Percentiles rank a stretch among this genome's conserved stretches.
These are phyloP conservation scores for Erodium trifolium DNA, from an alignment of 441 rosid species.

Conservation along the genomic window DNA sequence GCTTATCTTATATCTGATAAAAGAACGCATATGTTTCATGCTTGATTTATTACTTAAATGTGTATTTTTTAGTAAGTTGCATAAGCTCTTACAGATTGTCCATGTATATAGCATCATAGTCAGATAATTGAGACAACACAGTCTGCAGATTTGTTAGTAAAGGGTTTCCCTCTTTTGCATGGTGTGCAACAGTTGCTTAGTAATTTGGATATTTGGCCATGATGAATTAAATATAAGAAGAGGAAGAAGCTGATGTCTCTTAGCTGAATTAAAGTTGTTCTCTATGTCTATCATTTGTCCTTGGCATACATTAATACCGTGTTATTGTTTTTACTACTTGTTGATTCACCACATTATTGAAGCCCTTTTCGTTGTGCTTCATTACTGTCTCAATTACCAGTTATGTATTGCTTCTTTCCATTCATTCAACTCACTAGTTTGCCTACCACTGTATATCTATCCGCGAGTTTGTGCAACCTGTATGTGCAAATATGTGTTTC, in stretches of 20 bases:
- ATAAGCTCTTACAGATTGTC: slow-evolving; percentile 5
- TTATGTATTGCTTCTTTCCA: neutral
- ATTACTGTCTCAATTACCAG: neutral
- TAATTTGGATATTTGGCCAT: neutral
- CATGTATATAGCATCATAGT: slow-evolving; percentile 1
- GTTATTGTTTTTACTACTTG: neutral
- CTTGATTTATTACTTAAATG: slow-evolving; percentile 5
- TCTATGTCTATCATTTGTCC: neutral
- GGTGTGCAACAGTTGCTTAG: slow-evolving; percentile 7
- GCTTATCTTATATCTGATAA: neutral
- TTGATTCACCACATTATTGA: neutral
- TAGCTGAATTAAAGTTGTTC: neutral
- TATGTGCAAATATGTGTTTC: neutral
- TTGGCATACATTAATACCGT: neutral
- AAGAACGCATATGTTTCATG: slow-evolving; percentile 3
- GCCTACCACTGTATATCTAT: neutral
- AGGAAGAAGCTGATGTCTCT: slow-evolving; percentile 4
- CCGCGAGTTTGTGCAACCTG: neutral
- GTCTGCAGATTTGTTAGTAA: slow-evolving; percentile 6
- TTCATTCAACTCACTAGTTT: neutral
- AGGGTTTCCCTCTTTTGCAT: neutral
- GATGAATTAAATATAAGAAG: slow-evolving; percentile 7
- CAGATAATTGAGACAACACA: neutral
- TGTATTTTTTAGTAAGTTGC: neutral
- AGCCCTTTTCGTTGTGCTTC: neutral